Evolutionary conservation across 208 protist genomes (phyloP).

Genomic region (Trypanosoma brucei): DNA sequence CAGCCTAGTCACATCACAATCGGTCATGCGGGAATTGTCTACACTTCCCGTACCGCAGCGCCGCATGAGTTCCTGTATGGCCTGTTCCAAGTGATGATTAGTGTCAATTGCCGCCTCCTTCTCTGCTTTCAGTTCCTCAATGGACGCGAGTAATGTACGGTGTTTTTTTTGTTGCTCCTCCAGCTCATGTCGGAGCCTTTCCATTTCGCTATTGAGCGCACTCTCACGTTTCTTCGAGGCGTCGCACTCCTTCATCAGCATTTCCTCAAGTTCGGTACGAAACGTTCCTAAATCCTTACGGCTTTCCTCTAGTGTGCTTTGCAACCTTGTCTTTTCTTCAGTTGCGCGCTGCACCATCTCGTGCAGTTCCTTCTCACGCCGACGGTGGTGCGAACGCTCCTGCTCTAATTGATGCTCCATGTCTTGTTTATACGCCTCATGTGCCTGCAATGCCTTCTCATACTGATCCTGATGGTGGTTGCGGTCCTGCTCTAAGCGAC

Average conservation of each 20-base stretch:
- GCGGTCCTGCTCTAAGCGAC: constrained; percentile 77
- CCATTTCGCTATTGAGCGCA: constrained; percentile 47
- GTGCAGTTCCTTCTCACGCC: constrained; percentile 70
- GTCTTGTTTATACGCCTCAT: constrained; percentile 85
- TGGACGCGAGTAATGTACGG: constrained; percentile 32
- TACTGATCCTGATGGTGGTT: constrained; percentile 89
- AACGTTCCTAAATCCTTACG: constrained; percentile 55
- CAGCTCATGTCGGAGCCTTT: constrained; percentile 52
- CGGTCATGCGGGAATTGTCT: constrained; percentile 6
- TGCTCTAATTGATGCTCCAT: constrained; percentile 82
- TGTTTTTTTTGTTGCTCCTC: constrained; percentile 49
- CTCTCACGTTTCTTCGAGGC: constrained; percentile 53
- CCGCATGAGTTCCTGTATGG: constrained; percentile 45
- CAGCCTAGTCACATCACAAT: constrained; percentile 3
- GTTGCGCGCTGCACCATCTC: constrained; percentile 63
- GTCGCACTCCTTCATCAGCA: constrained; percentile 66
- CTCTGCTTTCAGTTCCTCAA: constrained; percentile 61
- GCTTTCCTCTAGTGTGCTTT: constrained; percentile 44
- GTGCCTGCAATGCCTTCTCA: constrained; percentile 61
- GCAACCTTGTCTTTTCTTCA: constrained; percentile 60
- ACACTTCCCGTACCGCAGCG: background rate
- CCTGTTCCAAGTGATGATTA: constrained; percentile 69
- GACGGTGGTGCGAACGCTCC: constrained; percentile 64
- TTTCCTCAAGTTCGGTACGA: constrained; percentile 70
- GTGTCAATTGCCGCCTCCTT: constrained; percentile 47